Conservation (phyloP, 768 basidiomycete species). For the Phaeotremella skinneri region DNA sequence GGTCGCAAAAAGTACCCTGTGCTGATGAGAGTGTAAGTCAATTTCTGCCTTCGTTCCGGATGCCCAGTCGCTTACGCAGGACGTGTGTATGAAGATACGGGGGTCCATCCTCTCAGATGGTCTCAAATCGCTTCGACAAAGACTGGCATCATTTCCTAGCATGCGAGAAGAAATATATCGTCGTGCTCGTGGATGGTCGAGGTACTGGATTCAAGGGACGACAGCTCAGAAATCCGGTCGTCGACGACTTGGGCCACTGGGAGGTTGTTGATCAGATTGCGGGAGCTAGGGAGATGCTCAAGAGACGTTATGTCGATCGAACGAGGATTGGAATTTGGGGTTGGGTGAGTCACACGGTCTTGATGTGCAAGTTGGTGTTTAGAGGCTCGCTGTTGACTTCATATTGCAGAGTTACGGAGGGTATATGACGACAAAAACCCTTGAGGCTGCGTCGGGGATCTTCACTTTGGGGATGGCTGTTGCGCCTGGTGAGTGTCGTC, state of each 20-base stretch:
- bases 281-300: constrained; percentile 81
- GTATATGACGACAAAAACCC: constrained; percentile 89
- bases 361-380: background rate
- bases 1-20: constrained; percentile 97
- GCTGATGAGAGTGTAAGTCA: constrained; percentile 72
- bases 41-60: background rate
- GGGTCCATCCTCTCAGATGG: constrained; percentile 80
- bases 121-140: constrained; percentile 63
- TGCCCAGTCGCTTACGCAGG: background rate
- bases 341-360: constrained; percentile 64
- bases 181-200: constrained; percentile 85
- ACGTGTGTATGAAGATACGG: constrained; percentile 65
- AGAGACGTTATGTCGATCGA: constrained; percentile 81
- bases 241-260: constrained; percentile 79
- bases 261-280: constrained; percentile 88
- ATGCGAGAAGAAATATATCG: constrained; percentile 73
- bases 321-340: constrained; percentile 94
- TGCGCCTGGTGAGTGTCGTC: constrained; percentile 33
- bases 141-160: constrained; percentile 89
- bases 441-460: constrained; percentile 83
- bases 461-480: constrained; percentile 73
- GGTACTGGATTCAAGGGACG: constrained; percentile 92
- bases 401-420: constrained; percentile 83
- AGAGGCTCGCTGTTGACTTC: constrained; percentile 5
- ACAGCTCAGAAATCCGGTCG: constrained; percentile 78